Conservation (phyloP, 2,329 filamentous ascomycete genomes). For the Septoria petroselini region DNA sequence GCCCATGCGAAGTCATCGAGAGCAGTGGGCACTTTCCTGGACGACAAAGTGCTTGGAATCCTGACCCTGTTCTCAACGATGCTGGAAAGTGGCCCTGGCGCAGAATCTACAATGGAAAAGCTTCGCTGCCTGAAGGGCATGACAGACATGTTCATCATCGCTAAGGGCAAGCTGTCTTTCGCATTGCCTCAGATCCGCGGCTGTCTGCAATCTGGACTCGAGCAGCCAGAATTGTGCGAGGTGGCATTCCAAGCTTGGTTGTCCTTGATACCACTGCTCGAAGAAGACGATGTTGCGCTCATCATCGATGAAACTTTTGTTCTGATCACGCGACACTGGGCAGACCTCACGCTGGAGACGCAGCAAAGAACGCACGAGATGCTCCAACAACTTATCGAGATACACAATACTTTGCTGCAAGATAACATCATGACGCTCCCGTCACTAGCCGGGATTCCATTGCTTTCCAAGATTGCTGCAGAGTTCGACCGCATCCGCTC, state of each 20-base stretch:
- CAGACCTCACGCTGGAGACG: constrained; percentile 59
- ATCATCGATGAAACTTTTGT: constrained; percentile 88
- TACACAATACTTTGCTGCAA: constrained; percentile 59
- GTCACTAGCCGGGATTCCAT: constrained; percentile 67
- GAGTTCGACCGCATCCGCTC: constrained; percentile 64
- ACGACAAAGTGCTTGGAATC: constrained; percentile 79
- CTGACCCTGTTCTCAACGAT: constrained; percentile 76
- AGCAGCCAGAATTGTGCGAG: constrained; percentile 69
- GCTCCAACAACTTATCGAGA: constrained; percentile 63
- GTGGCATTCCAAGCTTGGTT: constrained; percentile 82
- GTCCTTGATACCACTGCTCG: constrained; percentile 69
- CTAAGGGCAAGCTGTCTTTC: constrained; percentile 68
- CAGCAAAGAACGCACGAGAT: constrained; percentile 60
- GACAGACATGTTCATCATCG: constrained; percentile 79
- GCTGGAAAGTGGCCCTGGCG: constrained; percentile 54
- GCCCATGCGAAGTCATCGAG: constrained; percentile 51
- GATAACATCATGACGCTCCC: constrained; percentile 73
- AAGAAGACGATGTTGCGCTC: constrained; percentile 72
- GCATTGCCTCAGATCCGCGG: constrained; percentile 90
- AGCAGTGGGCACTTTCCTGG: constrained; percentile 70
- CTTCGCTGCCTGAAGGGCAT: constrained; percentile 76
- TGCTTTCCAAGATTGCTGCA: constrained; percentile 65
- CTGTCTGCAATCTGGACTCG: constrained; percentile 81
- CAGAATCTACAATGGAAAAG: constrained; percentile 55
- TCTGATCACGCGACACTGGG: constrained; percentile 80